Conservation (phyloP, 2,329 filamentous ascomycete genomes). For the Thielaviopsis musarum region DNA sequence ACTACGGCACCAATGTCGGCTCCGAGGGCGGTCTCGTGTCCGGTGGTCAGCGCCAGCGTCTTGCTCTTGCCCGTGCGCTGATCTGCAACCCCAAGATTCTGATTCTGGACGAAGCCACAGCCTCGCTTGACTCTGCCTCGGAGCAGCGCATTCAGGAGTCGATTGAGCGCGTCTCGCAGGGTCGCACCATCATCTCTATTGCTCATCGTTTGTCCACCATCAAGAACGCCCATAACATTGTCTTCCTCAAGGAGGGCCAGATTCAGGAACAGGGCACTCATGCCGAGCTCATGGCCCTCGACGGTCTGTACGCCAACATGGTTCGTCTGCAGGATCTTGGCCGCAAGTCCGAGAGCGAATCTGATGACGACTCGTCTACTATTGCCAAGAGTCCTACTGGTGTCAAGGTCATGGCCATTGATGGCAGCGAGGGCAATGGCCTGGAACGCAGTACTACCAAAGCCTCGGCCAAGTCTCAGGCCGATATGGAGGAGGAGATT, state of each 20-base stretch:
- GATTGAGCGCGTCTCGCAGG: constrained; percentile 28
- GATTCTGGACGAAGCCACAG: constrained; percentile 45
- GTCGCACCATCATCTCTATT: constrained; percentile 48
- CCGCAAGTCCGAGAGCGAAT: constrained; percentile 15
- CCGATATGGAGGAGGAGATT: constrained; percentile 19
- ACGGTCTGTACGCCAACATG: constrained; percentile 35
- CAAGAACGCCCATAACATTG: constrained; percentile 47
- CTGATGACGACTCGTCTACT: constrained; percentile 17
- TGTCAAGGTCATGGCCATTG: constrained; percentile 20
- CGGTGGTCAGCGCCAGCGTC: constrained; percentile 43
- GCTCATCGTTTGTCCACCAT: constrained; percentile 46
- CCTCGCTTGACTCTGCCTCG: constrained; percentile 40
- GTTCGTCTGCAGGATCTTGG: constrained; percentile 27
- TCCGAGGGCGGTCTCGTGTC: constrained; percentile 36
- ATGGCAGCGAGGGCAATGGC: constrained; percentile 20
- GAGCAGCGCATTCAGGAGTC: constrained; percentile 37
- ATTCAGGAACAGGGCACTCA: constrained; percentile 50
- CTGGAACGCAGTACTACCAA: constrained; percentile 23
- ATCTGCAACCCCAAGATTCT: constrained; percentile 40
- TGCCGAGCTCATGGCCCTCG: constrained; percentile 34
- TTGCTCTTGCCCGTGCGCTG: constrained; percentile 41
- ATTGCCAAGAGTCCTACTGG: constrained; percentile 17
- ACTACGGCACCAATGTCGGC: constrained; percentile 36
- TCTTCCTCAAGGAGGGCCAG: constrained; percentile 44
- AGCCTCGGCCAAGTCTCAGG: constrained; percentile 19